A percentile compares a stretch with the other conserved stretches of the same genome.
These are phyloP conservation scores for Colletotrichum coccodes DNA, from an alignment of 2,329 filamentous ascomycete species.

Conservation along the genomic window DNA sequence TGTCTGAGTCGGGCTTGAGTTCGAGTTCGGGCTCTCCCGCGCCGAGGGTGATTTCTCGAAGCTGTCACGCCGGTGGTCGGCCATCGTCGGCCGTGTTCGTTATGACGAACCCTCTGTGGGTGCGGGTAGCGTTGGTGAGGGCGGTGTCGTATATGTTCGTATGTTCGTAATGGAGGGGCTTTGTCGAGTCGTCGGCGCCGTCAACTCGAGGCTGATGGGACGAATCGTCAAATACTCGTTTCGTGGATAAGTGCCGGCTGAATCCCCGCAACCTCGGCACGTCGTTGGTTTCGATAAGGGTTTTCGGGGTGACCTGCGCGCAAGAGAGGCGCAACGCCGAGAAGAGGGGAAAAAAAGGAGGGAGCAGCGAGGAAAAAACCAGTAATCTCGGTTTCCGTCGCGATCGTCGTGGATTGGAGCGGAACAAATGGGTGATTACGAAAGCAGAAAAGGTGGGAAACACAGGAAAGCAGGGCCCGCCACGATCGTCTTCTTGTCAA, in stretches of 20 bases:
- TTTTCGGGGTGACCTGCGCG: not conserved
- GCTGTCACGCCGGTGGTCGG: slow-evolving; percentile 21
- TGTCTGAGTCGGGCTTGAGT: slow-evolving; percentile 10
- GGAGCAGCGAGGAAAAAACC: not conserved
- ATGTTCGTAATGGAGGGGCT: not conserved
- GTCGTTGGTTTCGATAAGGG: not conserved
- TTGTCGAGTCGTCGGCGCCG: slow-evolving; percentile 11
- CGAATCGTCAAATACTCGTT: not conserved
- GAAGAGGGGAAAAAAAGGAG: not conserved
- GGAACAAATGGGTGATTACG: slow-evolving; percentile 17
- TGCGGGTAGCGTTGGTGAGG: not conserved
- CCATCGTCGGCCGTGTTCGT: slow-evolving; percentile 19
- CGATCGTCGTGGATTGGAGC: not conserved
- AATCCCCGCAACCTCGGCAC: not conserved
- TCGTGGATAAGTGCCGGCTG: not conserved
- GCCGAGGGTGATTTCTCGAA: slow-evolving; percentile 18
- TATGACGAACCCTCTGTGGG: not conserved
- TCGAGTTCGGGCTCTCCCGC: slow-evolving; percentile 15
- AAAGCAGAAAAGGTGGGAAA: slow-evolving; percentile 11
- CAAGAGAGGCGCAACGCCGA: slow-evolving; percentile 8
- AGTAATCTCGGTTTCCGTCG: slow-evolving; percentile 2
- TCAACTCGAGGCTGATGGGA: not conserved
- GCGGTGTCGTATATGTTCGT: not conserved
- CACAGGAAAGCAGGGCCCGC: slow-evolving; percentile 18
- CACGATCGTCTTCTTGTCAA: not conserved